phyloP scores from a whole-genome alignment of 1,139 yeast species.

The Blastobotrys capitulatus region DNA sequence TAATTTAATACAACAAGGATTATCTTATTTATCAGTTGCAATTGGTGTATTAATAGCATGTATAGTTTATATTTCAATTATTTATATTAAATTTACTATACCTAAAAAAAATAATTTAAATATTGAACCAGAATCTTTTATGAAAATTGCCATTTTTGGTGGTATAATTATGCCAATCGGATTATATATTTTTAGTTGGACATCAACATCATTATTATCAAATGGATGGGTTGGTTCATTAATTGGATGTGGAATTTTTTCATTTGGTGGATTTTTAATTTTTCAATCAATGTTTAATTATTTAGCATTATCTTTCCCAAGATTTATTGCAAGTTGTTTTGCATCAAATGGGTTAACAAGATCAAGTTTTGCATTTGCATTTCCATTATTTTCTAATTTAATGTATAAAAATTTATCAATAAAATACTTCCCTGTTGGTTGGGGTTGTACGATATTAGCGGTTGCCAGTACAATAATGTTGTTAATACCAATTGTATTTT shows the following conservation, averaged over 20 bases:
- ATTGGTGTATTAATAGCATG: slow-evolving; percentile 37
- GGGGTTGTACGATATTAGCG: slow-evolving; percentile 50
- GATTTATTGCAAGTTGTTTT: slow-evolving; percentile 54
- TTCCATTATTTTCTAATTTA: slow-evolving; percentile 53
- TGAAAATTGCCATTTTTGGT: slow-evolving; percentile 39
- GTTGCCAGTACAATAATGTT: slow-evolving; percentile 37
- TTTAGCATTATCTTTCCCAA: slow-evolving; percentile 70
- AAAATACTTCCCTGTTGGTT: slow-evolving; percentile 36
- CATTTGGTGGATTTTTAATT: slow-evolving; percentile 64
- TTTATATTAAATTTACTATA: slow-evolving; percentile 11
- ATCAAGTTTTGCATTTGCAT: slow-evolving; percentile 50
- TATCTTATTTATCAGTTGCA: slow-evolving; percentile 40
- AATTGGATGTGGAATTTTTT: slow-evolving; percentile 69
- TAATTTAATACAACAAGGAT: slow-evolving; percentile 46
- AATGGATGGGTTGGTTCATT: slow-evolving; percentile 79
- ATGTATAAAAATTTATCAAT: slow-evolving; percentile 42
- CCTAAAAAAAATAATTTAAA: slow-evolving; percentile 26
- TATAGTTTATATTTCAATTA: slow-evolving; percentile 7
- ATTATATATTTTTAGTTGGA: slow-evolving; percentile 47
- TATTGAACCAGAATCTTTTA: slow-evolving; percentile 33
- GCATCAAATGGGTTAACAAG: slow-evolving; percentile 50
- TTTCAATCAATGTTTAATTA: slow-evolving; percentile 71
- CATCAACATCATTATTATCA: slow-evolving; percentile 37
- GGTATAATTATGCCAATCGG: slow-evolving; percentile 51
- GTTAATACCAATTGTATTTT: slow-evolving; percentile 1